A percentile compares a stretch with the other conserved stretches of the same genome.
Evolutionary conservation across 306 rosid species (phyloP).

Genomic region (Fragaria nilgerrensis): DNA sequence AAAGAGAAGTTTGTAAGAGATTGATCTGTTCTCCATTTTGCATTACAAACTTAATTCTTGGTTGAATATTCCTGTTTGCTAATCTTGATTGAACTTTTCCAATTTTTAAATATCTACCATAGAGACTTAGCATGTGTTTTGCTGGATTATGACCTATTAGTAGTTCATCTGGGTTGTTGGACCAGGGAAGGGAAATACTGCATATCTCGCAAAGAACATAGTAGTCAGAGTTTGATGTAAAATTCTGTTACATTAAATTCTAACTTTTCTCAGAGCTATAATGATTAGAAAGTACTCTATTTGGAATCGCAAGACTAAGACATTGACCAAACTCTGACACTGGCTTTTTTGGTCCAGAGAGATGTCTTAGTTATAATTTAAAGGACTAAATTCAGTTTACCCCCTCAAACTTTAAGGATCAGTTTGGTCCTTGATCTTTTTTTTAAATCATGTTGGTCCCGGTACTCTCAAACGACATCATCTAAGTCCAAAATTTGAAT

Average conservation of each 20-base stretch:
- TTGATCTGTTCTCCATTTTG: background rate
- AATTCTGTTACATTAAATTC: background rate
- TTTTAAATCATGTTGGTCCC: no score
- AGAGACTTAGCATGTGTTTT: background rate
- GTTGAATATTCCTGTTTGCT: background rate
- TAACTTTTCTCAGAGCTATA: background rate
- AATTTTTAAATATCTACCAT: background rate
- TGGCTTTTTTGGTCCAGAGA: background rate
- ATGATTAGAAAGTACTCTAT: background rate
- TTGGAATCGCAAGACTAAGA: background rate
- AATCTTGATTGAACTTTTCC: background rate
- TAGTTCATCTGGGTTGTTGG: background rate
- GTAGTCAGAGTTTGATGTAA: background rate
- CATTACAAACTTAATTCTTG: background rate
- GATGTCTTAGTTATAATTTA: background rate
- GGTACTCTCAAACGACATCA: no score
- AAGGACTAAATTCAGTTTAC: no score
- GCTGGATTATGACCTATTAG: background rate
- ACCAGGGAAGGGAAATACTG: constrained; percentile 1
- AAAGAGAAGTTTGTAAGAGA: background rate
- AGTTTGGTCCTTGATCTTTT: no score
- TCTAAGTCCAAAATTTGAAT: no score
- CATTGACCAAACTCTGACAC: background rate
- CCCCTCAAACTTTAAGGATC: no score
- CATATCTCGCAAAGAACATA: background rate